Conservation (phyloP, 1,139 yeast genomes). For the Lodderomyces elongisporus region DNA sequence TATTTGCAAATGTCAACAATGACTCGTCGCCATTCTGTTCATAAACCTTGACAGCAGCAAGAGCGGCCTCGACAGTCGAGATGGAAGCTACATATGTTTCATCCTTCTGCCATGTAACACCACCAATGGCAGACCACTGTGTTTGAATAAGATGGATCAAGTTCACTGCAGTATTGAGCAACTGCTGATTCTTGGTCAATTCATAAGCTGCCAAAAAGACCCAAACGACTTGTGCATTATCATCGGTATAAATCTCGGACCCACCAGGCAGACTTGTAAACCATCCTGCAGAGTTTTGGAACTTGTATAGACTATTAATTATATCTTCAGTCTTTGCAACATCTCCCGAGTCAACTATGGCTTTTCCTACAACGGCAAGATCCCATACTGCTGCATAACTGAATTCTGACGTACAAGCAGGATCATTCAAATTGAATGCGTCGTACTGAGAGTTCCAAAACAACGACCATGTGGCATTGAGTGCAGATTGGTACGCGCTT, state of each 20-base stretch:
- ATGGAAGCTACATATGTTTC: constrained; percentile 27
- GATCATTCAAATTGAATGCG: constrained; percentile 14
- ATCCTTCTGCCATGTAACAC: constrained; percentile 25
- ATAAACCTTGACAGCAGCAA: constrained; percentile 26
- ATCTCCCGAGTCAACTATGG: constrained; percentile 13
- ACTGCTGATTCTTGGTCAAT: constrained; percentile 13
- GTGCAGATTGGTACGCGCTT: constrained; percentile 5
- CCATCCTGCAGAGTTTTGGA: constrained; percentile 16
- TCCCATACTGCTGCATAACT: constrained; percentile 20
- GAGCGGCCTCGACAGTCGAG: constrained; percentile 31
- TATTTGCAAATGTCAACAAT: constrained; percentile 19
- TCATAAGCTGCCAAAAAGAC: constrained; percentile 24
- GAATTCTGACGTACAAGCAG: constrained; percentile 7
- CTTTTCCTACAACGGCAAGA: constrained; percentile 21
- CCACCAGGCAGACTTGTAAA: constrained; percentile 24
- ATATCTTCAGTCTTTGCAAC: constrained; percentile 6
- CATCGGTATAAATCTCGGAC: constrained; percentile 29
- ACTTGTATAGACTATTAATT: constrained; percentile 12
- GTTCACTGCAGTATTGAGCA: constrained; percentile 16
- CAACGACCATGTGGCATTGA: constrained; percentile 9
- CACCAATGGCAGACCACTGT: constrained; percentile 24
- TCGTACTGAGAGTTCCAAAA: constrained; percentile 14
- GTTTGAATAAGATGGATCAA: constrained; percentile 16
- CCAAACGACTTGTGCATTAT: constrained; percentile 32
- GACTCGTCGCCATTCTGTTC: constrained; percentile 16